Base-by-base conservation (phyloP, 2,329 filamentous ascomycete genomes). In the Nemania sp. region DNA sequence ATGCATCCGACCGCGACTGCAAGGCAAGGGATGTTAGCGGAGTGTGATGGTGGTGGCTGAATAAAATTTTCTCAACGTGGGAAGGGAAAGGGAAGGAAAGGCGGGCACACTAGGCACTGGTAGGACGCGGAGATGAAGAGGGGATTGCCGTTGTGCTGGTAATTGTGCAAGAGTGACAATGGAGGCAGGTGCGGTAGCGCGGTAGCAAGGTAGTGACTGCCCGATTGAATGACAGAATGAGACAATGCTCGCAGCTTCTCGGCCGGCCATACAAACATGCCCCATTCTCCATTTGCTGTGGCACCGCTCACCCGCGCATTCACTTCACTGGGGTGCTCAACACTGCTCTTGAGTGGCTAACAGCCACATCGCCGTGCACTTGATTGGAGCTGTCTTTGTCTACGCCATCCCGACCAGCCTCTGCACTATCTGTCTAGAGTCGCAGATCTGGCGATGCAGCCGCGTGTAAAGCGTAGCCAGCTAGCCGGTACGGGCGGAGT, bases 1-100 rank as follows among this genome's bases (percentile, higher is more conserved):
- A 82, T 41, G 77, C 72, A 37, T 77, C 66, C 49, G 69, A 70
- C 54, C 81, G 78, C 56, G 65, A 61, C 60, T 63, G 49, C 11
- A 42, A 51, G 45, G 41, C 50, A 51, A 37, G 40, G 50, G 12
- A 49, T 56, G 50, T 50, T 52, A 42, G 57, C 60, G 42, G 42
- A 42, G 26, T 26, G 20, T 17, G 17, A 40, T n/a, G n/a, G n/a
- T n/a, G n/a, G n/a, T n/a, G n/a, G n/a, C n/a, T n/a, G n/a, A n/a
- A n/a, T n/a, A n/a, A n/a, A n/a, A n/a, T n/a, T n/a, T n/a, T n/a
- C n/a, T n/a, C n/a, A n/a, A n/a, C n/a, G n/a, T n/a, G n/a, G n/a
- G n/a, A n/a, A n/a, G n/a, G n/a, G n/a, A n/a, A n/a, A n/a, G n/a
- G n/a, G n/a, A n/a, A n/a, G n/a, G n/a, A n/a, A n/a, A n/a, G n/a